A percentile compares a stretch with the other conserved stretches of the same genome.
phyloP scores from a whole-genome alignment of 2,329 filamentous ascomycete species.

The Exophiala oligosperma region DNA sequence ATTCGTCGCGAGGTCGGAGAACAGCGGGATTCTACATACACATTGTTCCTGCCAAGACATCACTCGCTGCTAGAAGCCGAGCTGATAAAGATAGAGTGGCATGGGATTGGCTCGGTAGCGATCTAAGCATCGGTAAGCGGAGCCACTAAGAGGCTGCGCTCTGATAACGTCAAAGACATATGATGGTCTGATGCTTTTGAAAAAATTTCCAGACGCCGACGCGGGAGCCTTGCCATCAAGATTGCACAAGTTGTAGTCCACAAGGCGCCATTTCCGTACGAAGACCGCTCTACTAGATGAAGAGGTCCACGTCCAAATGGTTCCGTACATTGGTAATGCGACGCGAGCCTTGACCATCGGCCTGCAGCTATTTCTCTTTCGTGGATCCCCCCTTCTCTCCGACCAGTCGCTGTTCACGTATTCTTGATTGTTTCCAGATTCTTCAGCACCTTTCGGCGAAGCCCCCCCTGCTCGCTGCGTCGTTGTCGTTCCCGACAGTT shows the following conservation, averaged over 20 bases:
- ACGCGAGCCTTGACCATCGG: background rate
- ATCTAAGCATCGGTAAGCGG: background rate
- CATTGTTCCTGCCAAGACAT: background rate
- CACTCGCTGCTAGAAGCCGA: background rate
- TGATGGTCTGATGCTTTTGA: background rate
- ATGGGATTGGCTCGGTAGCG: background rate
- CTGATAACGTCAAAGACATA: background rate
- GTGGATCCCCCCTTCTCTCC: background rate
- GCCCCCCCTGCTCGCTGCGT: background rate
- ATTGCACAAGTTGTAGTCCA: background rate
- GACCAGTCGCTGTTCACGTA: background rate
- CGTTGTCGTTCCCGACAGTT: background rate
- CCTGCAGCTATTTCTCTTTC: background rate
- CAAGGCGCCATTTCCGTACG: background rate
- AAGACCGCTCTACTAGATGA: background rate
- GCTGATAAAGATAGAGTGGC: background rate
- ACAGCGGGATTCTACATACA: background rate
- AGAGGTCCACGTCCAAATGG: background rate
- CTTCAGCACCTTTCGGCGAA: background rate
- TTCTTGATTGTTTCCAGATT: background rate
- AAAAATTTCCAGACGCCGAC: background rate
- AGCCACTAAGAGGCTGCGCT: background rate
- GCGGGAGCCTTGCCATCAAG: background rate
- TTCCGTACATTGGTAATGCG: background rate
- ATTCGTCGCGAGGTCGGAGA: background rate